Evolutionary conservation across 331 rosid genomes (phyloP), one percentile per base, ranked within the genome.

Genomic region (Rosa hybrid): DNA sequence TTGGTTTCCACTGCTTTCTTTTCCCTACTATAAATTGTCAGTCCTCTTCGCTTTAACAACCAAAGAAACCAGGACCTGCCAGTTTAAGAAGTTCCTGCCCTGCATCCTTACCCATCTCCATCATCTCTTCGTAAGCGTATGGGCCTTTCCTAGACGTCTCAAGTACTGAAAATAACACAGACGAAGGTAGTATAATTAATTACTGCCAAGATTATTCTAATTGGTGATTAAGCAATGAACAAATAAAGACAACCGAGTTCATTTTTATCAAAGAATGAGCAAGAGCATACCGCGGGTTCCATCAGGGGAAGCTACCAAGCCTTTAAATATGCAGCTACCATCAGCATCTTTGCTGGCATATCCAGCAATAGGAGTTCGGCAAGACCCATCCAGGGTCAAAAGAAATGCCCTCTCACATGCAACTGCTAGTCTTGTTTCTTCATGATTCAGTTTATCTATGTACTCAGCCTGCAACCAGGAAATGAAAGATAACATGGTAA

Each of bases 311-410:
- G 93, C 97, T 63, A 91, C 97, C 83, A 93, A 83, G 78, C 98
- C 94, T 86, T 86, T 90, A 82, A 90, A 91, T 78, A 90, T 82
- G 90, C 97, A 93, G 46, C 86, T 86, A 9, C 94, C 97, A 80
- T 88, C 92, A 70, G 80, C 84, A 25, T 81, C 90, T 85, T 87
- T 93, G 80, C 85, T 80, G 46, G 97, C 98, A 81, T 93, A 91
- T 65, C 98, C 97, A 7, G 97, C 98, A 53, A 93, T 93, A 41
- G 97, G 97, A 46, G 98, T 93, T 57, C 94, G 91, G 84, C 97
- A 91, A 44, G 98, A 93, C 41, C 98, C 98, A 75, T 93, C 92
- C 48, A 93, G 77, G 25, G 92, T 93, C 84, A 56, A 23, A 54
- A 93, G 94, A 78, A 91, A 93, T 46, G 90, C 94, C 85, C 98